A percentile compares a stretch with the other conserved stretches of the same genome.
Evolutionary conservation across 768 basidiomycete species (phyloP).

Genomic region (Xerocomellus amylosporus): DNA sequence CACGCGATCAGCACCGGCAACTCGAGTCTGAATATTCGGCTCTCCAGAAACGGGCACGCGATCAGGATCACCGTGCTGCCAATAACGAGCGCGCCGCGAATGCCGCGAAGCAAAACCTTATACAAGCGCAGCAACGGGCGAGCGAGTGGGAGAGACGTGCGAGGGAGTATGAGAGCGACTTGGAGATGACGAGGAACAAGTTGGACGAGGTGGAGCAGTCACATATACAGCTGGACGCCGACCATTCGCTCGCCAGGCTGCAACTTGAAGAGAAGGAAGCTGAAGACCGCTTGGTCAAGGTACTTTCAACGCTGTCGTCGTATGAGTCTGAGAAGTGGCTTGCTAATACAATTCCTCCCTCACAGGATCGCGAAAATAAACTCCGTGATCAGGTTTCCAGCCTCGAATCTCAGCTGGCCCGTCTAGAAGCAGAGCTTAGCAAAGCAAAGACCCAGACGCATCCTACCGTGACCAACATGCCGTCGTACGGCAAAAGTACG

Average conservation of each 20-base stretch:
- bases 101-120: conserved; percentile 59
- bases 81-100: conserved; percentile 60
- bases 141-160: conserved; percentile 80
- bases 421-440: conserved; percentile 57
- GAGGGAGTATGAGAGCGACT: conserved; percentile 62
- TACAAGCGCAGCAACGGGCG: conserved; percentile 73
- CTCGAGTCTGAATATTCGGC: conserved; percentile 66
- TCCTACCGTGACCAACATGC: conserved; percentile 29
- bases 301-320: conserved; percentile 27
- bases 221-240: conserved; percentile 64
- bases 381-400: conserved; percentile 62
- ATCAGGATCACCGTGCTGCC: conserved; percentile 59
- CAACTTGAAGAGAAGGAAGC: conserved; percentile 78
- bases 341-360: background rate
- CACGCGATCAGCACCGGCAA: conserved; percentile 54
- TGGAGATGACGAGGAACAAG: conserved; percentile 57
- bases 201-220: conserved; percentile 67
- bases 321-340: background rate
- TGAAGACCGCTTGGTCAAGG: conserved; percentile 65
- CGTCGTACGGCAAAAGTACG: conserved; percentile 41
- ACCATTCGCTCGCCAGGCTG: conserved; percentile 61
- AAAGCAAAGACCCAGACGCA: conserved; percentile 38
- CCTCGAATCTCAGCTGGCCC: conserved; percentile 58
- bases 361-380: conserved; percentile 68
- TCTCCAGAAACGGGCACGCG: conserved; percentile 70